Evolutionary conservation across 2,329 filamentous ascomycete genomes (phyloP).

Genomic region (Colletotrichum horii): DNA sequence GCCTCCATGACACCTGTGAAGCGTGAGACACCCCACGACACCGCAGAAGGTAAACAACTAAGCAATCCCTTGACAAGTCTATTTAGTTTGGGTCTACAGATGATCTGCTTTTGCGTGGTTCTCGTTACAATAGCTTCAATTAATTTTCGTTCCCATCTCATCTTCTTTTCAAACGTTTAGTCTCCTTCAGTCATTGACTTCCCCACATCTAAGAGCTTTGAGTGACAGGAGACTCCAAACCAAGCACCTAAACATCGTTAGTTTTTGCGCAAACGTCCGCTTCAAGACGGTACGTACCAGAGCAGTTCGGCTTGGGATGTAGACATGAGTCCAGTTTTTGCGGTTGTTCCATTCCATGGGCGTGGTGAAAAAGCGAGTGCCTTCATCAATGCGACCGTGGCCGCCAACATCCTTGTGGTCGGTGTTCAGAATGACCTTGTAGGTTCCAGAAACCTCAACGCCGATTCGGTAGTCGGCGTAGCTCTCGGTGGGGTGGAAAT

Average conservation of each 20-base stretch:
- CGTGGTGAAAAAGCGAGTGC: slow-evolving; percentile 91
- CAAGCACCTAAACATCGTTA: slow-evolving; percentile 51
- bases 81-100: neutral
- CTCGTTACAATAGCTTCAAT: neutral
- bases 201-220: slow-evolving; percentile 22
- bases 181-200: neutral
- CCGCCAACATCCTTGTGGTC: slow-evolving; percentile 83
- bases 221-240: slow-evolving; percentile 37
- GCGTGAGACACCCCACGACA: neutral
- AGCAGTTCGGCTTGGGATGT: slow-evolving; percentile 83
- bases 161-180: neutral
- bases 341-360: slow-evolving; percentile 88
- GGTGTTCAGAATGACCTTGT: slow-evolving; percentile 83
- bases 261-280: neutral
- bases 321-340: slow-evolving; percentile 91
- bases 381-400: slow-evolving; percentile 75
- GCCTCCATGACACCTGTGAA: neutral
- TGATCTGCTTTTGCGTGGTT: neutral
- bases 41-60: neutral
- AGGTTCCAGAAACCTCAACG: slow-evolving; percentile 83
- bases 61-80: neutral
- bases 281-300: slow-evolving; percentile 61
- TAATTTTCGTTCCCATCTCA: neutral
- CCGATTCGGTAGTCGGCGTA: slow-evolving; percentile 94
- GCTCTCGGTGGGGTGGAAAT: slow-evolving; percentile 86